Conservation (phyloP, 768 basidiomycete genomes). For the Tulasnella calospora region DNA sequence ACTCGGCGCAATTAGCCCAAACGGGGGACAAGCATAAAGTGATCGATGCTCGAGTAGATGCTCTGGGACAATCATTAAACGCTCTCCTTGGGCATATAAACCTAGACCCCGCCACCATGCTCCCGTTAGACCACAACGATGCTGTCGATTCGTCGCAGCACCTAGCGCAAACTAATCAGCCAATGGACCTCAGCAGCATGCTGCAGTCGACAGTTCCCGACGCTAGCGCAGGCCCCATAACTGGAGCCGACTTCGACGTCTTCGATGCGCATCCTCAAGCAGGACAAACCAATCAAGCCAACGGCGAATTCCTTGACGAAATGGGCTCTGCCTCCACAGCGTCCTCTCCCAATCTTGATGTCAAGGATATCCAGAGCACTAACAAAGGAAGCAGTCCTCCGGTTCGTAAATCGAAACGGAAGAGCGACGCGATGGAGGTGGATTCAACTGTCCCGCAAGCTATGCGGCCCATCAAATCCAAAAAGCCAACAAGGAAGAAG, state of each 20-base stretch:
- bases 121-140: slow-evolving; percentile 2
- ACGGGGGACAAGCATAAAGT: slow-evolving; percentile 32
- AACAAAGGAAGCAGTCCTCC: not conserved
- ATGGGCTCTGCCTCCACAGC: not conserved
- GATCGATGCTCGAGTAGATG: slow-evolving; percentile 68
- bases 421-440: not conserved
- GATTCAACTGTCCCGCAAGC: not conserved
- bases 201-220: not conserved
- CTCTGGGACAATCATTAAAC: slow-evolving; percentile 62
- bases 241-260: not conserved
- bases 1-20: not conserved
- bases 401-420: slow-evolving; percentile 1
- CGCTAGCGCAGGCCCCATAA: not conserved
- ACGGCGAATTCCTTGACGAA: slow-evolving; percentile 11
- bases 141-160: not conserved
- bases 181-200: slow-evolving; percentile 14
- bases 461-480: not conserved
- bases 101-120: slow-evolving; percentile 45
- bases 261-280: not conserved
- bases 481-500: slow-evolving; percentile 9
- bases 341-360: slow-evolving; percentile 5
- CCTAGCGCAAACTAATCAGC: not conserved
- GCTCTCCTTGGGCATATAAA: slow-evolving; percentile 68
- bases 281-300: not conserved
- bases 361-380: not conserved